Evolutionary conservation across 345 rosid genomes (phyloP), one percentile per base, ranked within the genome.

Genomic region (Sisymbrium altissimum): DNA sequence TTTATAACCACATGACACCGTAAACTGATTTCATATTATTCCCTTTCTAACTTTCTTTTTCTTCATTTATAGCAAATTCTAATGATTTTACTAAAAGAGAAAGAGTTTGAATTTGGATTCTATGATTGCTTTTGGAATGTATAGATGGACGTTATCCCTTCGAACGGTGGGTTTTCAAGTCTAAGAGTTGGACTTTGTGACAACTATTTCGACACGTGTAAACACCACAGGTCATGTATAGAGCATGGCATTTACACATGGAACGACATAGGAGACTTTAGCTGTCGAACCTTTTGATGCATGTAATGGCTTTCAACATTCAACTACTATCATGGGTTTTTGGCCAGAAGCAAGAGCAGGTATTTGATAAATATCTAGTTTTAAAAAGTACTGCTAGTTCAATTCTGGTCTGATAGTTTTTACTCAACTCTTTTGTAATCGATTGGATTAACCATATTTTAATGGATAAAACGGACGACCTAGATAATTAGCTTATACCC

Each of bases 241-340:
- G 35, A 68, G 63, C 79, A 75, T 75, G 74, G 0, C 48, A 60
- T 75, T 48, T 30, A 68, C 79, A 68, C 79, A 40, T 60, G 79
- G 74, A 75, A 68, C 41, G 48, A 50, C 68, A 17, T 5, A 10
- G 48, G 52, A 53, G 63, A 36, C 60, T 57, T 73, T 36, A 35
- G 72, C 66, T 72, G 55, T 25, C 50, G 56, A 39, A 57, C 8
- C 65, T 30, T 64, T 25, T 3, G 6, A 65, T 66, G 41, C 49
- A 35, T 45, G 53, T 4, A 45, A 30, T 74, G 43, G 59, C 50
- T 57, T 45, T 57, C 59, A 66, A 56, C 13, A 11, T 17, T 56
- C 49, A 57, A 57, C 70, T 61, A 33, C 41, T 49, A 49, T 18
- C 11, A 35, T 48, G 66, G 5, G 9, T n/a, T 30, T 41, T 56